These are phyloP conservation scores for Didymellaceae sp. DNA, from an alignment of 2,329 filamentous ascomycete genomes.

Conservation along the genomic window DNA sequence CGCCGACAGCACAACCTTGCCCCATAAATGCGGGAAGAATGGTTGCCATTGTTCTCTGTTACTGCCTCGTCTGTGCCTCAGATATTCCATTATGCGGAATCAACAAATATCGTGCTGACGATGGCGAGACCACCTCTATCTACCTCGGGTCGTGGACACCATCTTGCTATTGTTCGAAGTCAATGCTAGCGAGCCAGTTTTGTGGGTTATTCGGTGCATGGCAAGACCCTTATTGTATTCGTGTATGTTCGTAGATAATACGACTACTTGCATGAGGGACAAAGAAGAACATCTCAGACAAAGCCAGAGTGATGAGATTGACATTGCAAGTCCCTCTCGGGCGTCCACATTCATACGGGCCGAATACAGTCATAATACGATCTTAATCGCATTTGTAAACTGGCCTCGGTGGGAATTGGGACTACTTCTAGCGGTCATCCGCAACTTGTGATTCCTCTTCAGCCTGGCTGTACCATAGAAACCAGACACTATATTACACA, in stretches of 20 bases:
- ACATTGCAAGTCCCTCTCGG: neutral
- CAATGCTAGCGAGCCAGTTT: neutral
- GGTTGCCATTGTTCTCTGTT: slow-evolving; percentile 12
- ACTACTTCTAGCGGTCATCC: neutral
- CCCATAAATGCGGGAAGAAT: slow-evolving; percentile 14
- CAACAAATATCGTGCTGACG: neutral
- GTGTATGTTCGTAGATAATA: neutral
- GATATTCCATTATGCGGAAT: neutral
- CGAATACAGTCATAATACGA: too few species aligned
- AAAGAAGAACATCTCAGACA: neutral
- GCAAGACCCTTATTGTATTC: neutral
- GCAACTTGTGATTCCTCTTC: neutral
- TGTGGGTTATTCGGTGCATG: neutral
- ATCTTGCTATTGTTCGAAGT: slow-evolving; percentile 6
- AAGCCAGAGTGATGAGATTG: slow-evolving; percentile 1
- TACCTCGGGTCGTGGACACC: too few species aligned
- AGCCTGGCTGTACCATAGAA: too few species aligned
- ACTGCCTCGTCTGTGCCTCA: neutral
- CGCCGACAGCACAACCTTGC: neutral
- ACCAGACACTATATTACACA: too few species aligned
- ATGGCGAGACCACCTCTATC: neutral
- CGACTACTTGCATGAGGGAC: neutral
- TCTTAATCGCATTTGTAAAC: too few species aligned
- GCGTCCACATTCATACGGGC: too few species aligned
- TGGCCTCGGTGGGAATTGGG: too few species aligned